Percentiles rank a stretch among this genome's conserved stretches.
phyloP scores from a whole-genome alignment of 495 filamentous ascomycete genomes.

The Hypoxylon perforatum region DNA sequence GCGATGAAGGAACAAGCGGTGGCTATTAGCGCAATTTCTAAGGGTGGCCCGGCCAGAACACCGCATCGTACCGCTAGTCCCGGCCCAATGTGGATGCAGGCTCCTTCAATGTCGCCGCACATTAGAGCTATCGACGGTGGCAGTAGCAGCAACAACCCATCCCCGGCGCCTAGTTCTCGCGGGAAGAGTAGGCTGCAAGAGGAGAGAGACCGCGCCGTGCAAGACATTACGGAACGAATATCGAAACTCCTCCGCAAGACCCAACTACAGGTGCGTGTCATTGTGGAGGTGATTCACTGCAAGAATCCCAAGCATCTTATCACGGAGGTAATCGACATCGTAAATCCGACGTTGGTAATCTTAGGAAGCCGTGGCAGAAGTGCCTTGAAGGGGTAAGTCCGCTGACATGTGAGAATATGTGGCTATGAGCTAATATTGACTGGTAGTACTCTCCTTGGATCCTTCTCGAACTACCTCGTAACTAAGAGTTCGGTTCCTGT shows the following conservation, averaged over 20 bases:
- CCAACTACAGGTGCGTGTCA: constrained; percentile 86
- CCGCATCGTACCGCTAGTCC: constrained; percentile 47
- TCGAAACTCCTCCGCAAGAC: constrained; percentile 89
- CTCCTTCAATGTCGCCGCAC: constrained; percentile 45
- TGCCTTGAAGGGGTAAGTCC: constrained; percentile 87
- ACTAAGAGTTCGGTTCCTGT: constrained; percentile 96
- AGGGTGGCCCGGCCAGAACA: constrained; percentile 48
- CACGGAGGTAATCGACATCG: constrained; percentile 89
- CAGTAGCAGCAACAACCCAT: constrained; percentile 46
- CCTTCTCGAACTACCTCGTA: constrained; percentile 96
- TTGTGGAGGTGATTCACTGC: constrained; percentile 97
- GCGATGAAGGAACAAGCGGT: constrained; percentile 77
- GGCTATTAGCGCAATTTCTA: constrained; percentile 57
- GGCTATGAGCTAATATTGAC: constrained; percentile 11
- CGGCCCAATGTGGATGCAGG: constrained; percentile 41
- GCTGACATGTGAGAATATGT: not conserved
- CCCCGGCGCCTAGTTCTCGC: constrained; percentile 54
- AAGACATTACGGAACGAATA: constrained; percentile 80
- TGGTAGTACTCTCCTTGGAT: constrained; percentile 73
- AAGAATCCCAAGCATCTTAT: constrained; percentile 91
- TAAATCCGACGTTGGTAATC: constrained; percentile 92
- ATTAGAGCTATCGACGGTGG: constrained; percentile 37
- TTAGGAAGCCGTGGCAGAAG: constrained; percentile 89
- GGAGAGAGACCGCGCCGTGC: constrained; percentile 79
- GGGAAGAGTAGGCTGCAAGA: constrained; percentile 71